These are phyloP conservation scores for Margaritispora aquatica DNA, from an alignment of 495 filamentous ascomycete species.

Conservation along the genomic window DNA sequence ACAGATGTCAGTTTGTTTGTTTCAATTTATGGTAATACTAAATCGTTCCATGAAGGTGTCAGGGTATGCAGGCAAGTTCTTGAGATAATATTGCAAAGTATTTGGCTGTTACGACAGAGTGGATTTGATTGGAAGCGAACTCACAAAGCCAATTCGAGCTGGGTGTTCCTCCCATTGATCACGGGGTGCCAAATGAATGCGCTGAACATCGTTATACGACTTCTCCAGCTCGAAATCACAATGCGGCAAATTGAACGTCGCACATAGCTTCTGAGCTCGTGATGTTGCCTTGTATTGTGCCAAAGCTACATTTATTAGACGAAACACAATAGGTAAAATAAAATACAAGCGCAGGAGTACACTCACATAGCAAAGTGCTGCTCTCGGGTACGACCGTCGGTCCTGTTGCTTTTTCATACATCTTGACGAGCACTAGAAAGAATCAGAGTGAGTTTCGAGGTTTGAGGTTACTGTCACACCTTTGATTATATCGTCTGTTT, in stretches of 20 bases:
- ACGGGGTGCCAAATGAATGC: not conserved
- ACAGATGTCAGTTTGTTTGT: too few relatives aligned
- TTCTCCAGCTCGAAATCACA: not conserved
- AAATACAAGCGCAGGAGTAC: not conserved
- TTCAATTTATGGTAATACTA: too few relatives aligned
- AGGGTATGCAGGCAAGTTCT: too few relatives aligned
- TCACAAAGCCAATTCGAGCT: not conserved
- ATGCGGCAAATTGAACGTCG: not conserved
- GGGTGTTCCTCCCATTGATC: slow-evolving; percentile 1
- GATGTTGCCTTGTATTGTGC: not conserved
- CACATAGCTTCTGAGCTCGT: not conserved
- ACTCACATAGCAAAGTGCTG: not conserved
- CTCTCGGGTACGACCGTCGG: not conserved
- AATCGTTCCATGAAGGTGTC: too few relatives aligned
- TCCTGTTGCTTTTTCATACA: not conserved
- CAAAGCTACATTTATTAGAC: not conserved
- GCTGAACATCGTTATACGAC: not conserved
- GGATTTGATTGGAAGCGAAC: too few relatives aligned
- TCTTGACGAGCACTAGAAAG: not conserved
- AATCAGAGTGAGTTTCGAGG: not conserved
- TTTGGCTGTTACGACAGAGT: too few relatives aligned
- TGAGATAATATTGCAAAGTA: too few relatives aligned
- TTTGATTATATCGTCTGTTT: not conserved
- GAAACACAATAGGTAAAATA: not conserved
- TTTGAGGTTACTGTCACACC: not conserved